Percentiles rank a stretch among this genome's conserved stretches.
phyloP scores from a whole-genome alignment of 2,329 filamentous ascomycete genomes.

The Colletotrichum sansevieriae region DNA sequence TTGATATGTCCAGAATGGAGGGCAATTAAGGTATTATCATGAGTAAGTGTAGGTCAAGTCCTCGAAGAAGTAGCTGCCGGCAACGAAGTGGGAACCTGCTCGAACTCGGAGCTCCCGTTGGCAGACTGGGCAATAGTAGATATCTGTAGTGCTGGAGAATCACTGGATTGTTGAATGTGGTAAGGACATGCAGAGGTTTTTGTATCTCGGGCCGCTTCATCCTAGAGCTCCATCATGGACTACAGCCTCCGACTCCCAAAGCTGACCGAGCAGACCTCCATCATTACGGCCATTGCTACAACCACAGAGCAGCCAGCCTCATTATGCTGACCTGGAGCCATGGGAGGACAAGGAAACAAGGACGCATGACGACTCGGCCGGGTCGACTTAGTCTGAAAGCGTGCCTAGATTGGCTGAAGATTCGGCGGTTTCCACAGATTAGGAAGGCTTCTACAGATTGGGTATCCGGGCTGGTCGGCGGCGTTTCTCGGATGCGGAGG shows the following conservation, averaged over 20 bases:
- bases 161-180: background rate
- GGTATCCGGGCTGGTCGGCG: constrained; percentile 10
- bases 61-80: too few relatives aligned
- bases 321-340: constrained; percentile 5
- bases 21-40: too few relatives aligned
- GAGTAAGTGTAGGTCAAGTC: too few relatives aligned
- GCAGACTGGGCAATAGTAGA: background rate
- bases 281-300: constrained; percentile 15
- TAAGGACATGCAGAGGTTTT: constrained; percentile 21
- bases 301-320: constrained; percentile 1
- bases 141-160: background rate
- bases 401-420: constrained; percentile 5
- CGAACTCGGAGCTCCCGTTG: background rate
- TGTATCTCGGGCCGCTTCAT: background rate
- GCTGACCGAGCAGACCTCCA: constrained; percentile 2
- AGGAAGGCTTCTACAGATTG: constrained; percentile 9
- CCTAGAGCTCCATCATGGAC: background rate
- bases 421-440: constrained; percentile 1
- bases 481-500: constrained; percentile 32
- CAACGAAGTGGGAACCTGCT: background rate
- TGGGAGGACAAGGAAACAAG: constrained; percentile 8
- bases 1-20: too few relatives aligned
- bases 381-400: constrained; percentile 30
- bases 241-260: background rate
- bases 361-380: constrained; percentile 33